Conservation (phyloP, 306 rosid species). For the Aeschynomene evenia region DNA sequence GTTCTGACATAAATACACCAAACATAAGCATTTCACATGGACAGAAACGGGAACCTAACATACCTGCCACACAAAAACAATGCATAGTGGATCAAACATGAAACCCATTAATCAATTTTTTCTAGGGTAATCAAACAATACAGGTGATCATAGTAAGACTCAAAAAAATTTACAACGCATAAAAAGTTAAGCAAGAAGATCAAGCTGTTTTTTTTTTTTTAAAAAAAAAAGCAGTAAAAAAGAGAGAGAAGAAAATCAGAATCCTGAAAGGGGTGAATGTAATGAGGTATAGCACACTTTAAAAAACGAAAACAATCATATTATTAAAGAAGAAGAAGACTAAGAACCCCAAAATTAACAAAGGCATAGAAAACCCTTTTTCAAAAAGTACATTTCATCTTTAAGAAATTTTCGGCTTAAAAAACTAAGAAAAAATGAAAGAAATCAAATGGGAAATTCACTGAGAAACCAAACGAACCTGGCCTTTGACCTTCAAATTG, state of each 20-base stretch:
- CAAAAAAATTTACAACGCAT: not conserved
- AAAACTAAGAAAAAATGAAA: not conserved
- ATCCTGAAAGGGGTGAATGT: not conserved
- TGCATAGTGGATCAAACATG: not conserved
- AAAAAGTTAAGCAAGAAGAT: too few species aligned
- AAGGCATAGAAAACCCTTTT: not conserved
- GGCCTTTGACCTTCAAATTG: slow-evolving; percentile 78
- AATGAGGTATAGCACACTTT: not conserved
- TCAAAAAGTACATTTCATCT: not conserved
- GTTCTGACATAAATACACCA: not conserved
- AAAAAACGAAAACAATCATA: not conserved
- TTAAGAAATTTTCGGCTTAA: not conserved
- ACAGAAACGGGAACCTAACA: not conserved
- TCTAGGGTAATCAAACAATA: not conserved
- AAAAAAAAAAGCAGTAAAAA: not conserved
- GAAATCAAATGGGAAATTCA: not conserved
- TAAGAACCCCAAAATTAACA: not conserved
- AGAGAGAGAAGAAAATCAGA: not conserved
- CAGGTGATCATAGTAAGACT: not conserved
- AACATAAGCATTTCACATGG: not conserved
- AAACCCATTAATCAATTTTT: not conserved
- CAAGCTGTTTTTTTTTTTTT: too few species aligned
- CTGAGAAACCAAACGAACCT: slow-evolving; percentile 40
- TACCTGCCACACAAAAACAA: not conserved
- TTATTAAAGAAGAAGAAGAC: not conserved